Evolutionary conservation across 1,139 yeast genomes (phyloP), one percentile per base, ranked within the genome.

Genomic region (Scheffersomyces titani): DNA sequence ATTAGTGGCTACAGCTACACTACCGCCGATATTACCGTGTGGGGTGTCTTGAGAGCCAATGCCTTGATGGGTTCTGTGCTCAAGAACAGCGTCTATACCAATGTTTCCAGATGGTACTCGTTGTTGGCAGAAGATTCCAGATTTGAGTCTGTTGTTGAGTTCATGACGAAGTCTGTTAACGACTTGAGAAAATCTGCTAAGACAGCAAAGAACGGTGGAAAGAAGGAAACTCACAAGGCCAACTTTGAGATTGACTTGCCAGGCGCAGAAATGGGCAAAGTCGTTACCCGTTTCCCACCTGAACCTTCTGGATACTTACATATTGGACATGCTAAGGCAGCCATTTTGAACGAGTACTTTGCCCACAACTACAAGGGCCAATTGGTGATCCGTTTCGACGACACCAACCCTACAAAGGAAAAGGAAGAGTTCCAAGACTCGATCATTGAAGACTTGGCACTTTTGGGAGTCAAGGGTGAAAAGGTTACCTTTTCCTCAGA

Each of bases 251-350:
- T 94, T 69, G 96, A 91, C 67, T 85, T 94, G 63, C 90, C 90
- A 58, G 96, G 87, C 70, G 99, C 98, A 58, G 86, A 84, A 68
- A 87, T 89, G 61, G 99, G 99, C 61, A 81, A 92, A 75, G 98
- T 94, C 57, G 98, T 94, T 56, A 94, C 98, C 55, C 90, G 99
- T 79, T 94, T 94, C 87, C 98, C 98, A 64, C 96, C 96, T 61
- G 88, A 84, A 70, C 88, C 88, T 54, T 90, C 96, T 78, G 98
- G 98, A 80, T 93, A 92, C 76, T 83, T 94, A 73, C 84, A 94
- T 88, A 78, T 78, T 77, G 98, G 99, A 66, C 99, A 94, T 72
- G 98, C 97, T 61, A 94, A 94, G 77, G 98, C 98, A 56, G 98
- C 98, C 55, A 82, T 94, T 60, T 84, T 94, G 70, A 94, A 94